Base-by-base conservation (phyloP, 169 alveolate genomes). In the Plasmodium vivax region DNA sequence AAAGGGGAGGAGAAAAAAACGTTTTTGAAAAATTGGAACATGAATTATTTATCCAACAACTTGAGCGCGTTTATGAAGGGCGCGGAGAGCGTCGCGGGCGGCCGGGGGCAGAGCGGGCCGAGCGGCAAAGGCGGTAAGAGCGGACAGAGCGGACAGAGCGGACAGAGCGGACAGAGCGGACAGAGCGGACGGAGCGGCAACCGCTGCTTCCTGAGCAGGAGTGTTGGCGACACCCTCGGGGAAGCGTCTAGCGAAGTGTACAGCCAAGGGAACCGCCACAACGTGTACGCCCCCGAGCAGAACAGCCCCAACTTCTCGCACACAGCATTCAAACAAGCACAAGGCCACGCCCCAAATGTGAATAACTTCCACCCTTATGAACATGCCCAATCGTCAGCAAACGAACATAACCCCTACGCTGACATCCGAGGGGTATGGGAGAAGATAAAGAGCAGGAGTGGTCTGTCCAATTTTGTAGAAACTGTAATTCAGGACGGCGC, bases 1-100 rank as follows among this genome's bases (percentile, higher is more conserved):
- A 87, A 38, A 79, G 93, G 68, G 30, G 83, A n/a, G 12, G 45
- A 87, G 75, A 87, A 58, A 87, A 87, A 58, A 87, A 34, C 54
- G 10, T 87, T 87, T 77, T 77, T 87, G 82, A 87, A 74, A 87
- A 87, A 87, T 79, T 87, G 93, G 93, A 87, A 87, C 72, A 87
- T 87, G 9, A 87, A 77, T 45, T 87, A 87, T 77, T 87, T 87
- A 23, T 87, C 93, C 38, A 87, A 54, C 14, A 87, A 87, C 56
- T 87, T 87, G 30, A 87, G 81, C 81, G 62, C 80, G n/a, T 75
- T 87, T 87, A 77, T 87, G 34, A 87, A 87, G 81, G 34, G 51
- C n/a, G 43, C 38, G 81, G 82, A 56, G 3, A 75, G 43, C 47
- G 45, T 19, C 2, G 71, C 32, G 2, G 36, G 82, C 34, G 47